A percentile compares a stretch with the other conserved stretches of the same genome.
These are phyloP conservation scores for Eragrostis tef DNA, from an alignment of 202 grass and related monocot genomes.

Conservation along the genomic window DNA sequence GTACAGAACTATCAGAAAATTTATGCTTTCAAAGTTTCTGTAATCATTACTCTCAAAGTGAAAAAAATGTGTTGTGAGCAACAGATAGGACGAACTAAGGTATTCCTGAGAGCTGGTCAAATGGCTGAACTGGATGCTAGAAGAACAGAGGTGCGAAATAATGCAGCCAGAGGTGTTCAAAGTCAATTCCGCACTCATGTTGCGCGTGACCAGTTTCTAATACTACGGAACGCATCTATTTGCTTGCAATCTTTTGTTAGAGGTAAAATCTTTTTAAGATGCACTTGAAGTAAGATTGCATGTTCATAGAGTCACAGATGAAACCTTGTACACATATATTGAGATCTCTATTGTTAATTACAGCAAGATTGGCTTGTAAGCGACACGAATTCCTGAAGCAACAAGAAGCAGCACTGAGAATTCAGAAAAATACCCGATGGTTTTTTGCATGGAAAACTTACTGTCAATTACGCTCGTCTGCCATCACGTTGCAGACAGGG, in stretches of 20 bases:
- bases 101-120: constrained; percentile 96
- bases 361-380: constrained; percentile 82
- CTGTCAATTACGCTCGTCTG: constrained; percentile 56
- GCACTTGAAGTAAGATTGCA: constrained; percentile 17
- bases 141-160: constrained; percentile 86
- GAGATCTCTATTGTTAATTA: constrained; percentile 49
- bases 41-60: constrained; percentile 34
- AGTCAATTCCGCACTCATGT: constrained; percentile 80
- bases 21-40: constrained; percentile 12
- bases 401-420: constrained; percentile 82
- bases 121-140: constrained; percentile 98
- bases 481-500: constrained; percentile 75
- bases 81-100: constrained; percentile 94
- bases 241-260: constrained; percentile 73
- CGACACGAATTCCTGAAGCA: constrained; percentile 65
- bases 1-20: constrained; percentile 38
- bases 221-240: constrained; percentile 59
- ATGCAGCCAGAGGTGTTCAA: constrained; percentile 78
- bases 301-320: constrained; percentile 21
- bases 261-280: constrained; percentile 57
- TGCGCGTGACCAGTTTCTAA: constrained; percentile 76
- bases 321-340: constrained; percentile 45
- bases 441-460: constrained; percentile 81
- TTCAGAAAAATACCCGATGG: constrained; percentile 75
- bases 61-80: constrained; percentile 34